A percentile compares a stretch with the other conserved stretches of the same genome.
Conservation (phyloP, 177 flowering plant species). For the Vitis hybrid region DNA sequence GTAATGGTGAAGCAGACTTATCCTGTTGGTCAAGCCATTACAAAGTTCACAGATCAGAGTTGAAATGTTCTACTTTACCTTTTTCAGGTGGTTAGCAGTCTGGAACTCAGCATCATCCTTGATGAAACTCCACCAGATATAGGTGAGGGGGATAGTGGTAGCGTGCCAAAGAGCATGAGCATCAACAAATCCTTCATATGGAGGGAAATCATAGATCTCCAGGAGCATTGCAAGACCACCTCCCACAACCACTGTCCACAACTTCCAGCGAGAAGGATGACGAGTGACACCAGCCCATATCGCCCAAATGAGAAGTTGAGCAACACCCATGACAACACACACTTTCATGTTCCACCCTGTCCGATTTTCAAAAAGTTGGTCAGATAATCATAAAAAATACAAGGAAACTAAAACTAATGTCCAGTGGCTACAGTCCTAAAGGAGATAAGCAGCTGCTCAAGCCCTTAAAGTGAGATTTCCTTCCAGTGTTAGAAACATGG, state of each 20-base stretch:
- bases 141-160: slow-evolving; percentile 41
- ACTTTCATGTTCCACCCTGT: slow-evolving; percentile 54
- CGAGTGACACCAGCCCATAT: slow-evolving; percentile 45
- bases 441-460: too few species aligned
- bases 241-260: slow-evolving; percentile 46
- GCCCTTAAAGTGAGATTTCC: too few species aligned
- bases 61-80: slow-evolving; percentile 21
- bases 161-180: slow-evolving; percentile 62
- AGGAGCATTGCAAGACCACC: slow-evolving; percentile 42
- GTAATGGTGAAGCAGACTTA: not conserved
- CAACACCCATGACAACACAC: slow-evolving; percentile 35
- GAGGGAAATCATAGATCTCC: slow-evolving; percentile 46
- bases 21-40: not conserved
- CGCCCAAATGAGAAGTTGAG: slow-evolving; percentile 56
- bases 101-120: slow-evolving; percentile 41
- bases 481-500: too few species aligned
- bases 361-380: not conserved
- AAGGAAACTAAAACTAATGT: too few species aligned
- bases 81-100: slow-evolving; percentile 36
- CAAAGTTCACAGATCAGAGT: slow-evolving; percentile 1
- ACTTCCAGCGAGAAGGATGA: slow-evolving; percentile 62
- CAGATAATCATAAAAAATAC: not conserved
- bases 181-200: slow-evolving; percentile 40
- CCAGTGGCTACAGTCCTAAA: too few species aligned
- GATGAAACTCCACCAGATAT: slow-evolving; percentile 50